Conservation (phyloP, 2,329 filamentous ascomycete species). For the Exophiala aquamarina region DNA sequence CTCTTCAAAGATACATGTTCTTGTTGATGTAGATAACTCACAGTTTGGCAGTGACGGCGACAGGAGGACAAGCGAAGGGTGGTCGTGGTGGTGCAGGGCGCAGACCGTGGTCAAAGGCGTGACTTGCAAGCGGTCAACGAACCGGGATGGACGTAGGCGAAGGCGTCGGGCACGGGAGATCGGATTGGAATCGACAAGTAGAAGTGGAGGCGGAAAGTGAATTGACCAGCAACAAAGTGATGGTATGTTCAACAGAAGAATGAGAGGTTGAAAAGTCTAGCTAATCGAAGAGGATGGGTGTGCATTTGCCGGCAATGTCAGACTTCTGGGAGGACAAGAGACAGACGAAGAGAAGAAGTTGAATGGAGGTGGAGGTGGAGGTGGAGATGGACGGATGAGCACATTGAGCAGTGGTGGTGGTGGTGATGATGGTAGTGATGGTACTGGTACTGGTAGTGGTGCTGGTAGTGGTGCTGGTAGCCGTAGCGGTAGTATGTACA, state of each 20-base stretch:
- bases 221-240: slow-evolving; percentile 24
- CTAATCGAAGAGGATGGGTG: slow-evolving; percentile 15
- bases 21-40: too few relatives aligned
- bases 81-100: too few relatives aligned
- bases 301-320: slow-evolving; percentile 27
- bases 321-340: slow-evolving; percentile 6
- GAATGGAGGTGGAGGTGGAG: slow-evolving; percentile 1
- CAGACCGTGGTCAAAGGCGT: too few relatives aligned
- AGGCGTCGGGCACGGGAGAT: slow-evolving; percentile 11
- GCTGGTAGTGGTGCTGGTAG: too few relatives aligned
- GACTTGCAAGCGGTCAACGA: too few relatives aligned
- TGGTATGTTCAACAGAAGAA: slow-evolving; percentile 17
- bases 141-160: slow-evolving; percentile 11
- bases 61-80: too few relatives aligned
- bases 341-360: slow-evolving; percentile 2
- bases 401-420: not conserved
- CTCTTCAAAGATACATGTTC: too few relatives aligned
- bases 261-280: slow-evolving; percentile 11
- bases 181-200: too few relatives aligned
- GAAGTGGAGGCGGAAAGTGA: not conserved
- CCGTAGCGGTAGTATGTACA: too few relatives aligned
- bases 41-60: too few relatives aligned
- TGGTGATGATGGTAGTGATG: too few relatives aligned
- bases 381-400: not conserved
- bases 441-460: too few relatives aligned